Evolutionary conservation across 2,329 filamentous ascomycete species (phyloP), one percentile per base, ranked within the genome.

Genomic region (Hirsutella thompsonii): DNA sequence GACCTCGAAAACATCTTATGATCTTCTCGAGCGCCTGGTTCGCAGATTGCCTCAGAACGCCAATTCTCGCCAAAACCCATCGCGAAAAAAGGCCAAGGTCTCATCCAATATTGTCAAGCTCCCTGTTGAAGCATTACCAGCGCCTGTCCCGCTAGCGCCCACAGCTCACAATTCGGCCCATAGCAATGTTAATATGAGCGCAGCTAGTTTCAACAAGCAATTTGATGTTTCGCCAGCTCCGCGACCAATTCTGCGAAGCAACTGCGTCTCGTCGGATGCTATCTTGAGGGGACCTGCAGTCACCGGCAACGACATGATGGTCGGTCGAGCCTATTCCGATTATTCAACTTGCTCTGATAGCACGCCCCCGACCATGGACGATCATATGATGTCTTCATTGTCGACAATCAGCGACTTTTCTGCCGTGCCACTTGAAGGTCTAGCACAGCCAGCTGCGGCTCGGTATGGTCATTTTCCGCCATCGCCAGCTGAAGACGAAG

Each of bases 1-100:
- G 38, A 60, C 58, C 2, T 58, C 59, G 5, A 60, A 55, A 36
- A 55, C 54, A 3, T 61, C 59, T 1, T 53, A 61, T 20, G 52
- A 59, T 16, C 55, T 63, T 10, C 51, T 63, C 3, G 42, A 48
- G 8, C 52, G 52, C 20, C 53, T 60, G 33, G 54, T 47, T 1
- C 48, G 48, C 16, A 53, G 56, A 18, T 46, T 60, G 36, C 56
- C 56, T 20, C 37, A 40, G 19, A 4, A 21, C 5, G 32, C 29
- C 5, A 20, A 30, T 1, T 39, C 40, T 10, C 37, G 40, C 10
- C 40, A 36, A 8, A 16, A 23, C n/a, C 8, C 33, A 5, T 38
- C 30, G 10, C 43, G 33, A 11, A 44, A 44, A 28, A 36, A 42
- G 20, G 34, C 38, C 4, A 43, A 38, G 21, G 9, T 19, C 11